A percentile compares a stretch with the other conserved stretches of the same genome.
Conservation (phyloP, 352 stramenopile species). For the Pythium pectinolyticum region DNA sequence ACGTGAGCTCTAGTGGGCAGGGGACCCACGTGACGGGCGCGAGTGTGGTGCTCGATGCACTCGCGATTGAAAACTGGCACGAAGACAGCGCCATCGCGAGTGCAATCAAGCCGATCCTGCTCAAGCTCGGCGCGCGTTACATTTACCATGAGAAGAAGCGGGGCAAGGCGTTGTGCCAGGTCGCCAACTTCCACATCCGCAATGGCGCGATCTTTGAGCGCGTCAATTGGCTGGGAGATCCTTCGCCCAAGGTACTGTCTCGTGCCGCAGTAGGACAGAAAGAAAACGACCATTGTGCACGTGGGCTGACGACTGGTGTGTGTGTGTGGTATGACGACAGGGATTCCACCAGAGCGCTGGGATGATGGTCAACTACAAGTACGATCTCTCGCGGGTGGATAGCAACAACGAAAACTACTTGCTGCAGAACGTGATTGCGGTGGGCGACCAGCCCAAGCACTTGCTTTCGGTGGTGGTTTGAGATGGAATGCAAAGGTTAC, state of each 20-base stretch:
- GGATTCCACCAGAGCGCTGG: conserved; percentile 71
- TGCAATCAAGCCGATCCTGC: conserved; percentile 61
- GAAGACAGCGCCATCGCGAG: conserved; percentile 36
- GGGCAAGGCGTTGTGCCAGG: conserved; percentile 75
- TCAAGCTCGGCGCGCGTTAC: conserved; percentile 66
- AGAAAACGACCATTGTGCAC: no score
- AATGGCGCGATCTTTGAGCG: conserved; percentile 86
- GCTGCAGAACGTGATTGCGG: conserved; percentile 73
- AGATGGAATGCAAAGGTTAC: not conserved
- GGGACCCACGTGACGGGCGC: conserved; percentile 11
- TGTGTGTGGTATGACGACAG: no score
- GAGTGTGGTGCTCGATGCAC: conserved; percentile 35
- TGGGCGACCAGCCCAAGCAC: conserved; percentile 63
- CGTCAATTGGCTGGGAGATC: conserved; percentile 82
- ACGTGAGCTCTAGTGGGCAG: not conserved
- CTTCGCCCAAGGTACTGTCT: conserved; percentile 64
- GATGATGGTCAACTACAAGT: conserved; percentile 90
- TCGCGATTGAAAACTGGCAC: conserved; percentile 55
- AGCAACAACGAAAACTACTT: conserved; percentile 85
- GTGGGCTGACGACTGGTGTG: no score
- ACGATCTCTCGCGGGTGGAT: conserved; percentile 70
- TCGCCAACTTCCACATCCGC: conserved; percentile 85
- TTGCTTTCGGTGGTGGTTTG: conserved; percentile 34
- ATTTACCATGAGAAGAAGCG: conserved; percentile 84
- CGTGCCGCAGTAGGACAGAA: no score